Percentiles rank a stretch among this genome's conserved stretches.
phyloP scores from a whole-genome alignment of 192 early-diverging fungal species.

The Phlyctochytrium bullatum region DNA sequence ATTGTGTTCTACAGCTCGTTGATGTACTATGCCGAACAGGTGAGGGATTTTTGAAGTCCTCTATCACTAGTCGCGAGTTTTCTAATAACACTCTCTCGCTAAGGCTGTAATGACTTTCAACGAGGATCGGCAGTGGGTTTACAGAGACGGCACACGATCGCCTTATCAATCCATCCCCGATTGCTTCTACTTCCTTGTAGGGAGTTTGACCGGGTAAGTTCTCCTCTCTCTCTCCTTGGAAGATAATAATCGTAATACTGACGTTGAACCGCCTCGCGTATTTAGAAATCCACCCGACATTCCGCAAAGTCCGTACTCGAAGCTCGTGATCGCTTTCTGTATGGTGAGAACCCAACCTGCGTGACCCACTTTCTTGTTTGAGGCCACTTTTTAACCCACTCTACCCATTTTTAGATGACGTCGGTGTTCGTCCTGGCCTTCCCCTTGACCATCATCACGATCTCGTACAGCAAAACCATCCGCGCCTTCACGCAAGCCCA shows the following conservation, averaged over 20 bases:
- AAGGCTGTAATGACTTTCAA: neutral
- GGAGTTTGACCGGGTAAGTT: neutral
- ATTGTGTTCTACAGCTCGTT: conserved; percentile 1
- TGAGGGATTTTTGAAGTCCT: neutral
- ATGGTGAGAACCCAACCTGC: neutral
- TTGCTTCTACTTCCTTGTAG: conserved; percentile 9
- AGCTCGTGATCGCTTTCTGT: neutral
- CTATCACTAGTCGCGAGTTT: neutral
- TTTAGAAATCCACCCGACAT: neutral
- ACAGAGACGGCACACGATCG: neutral
- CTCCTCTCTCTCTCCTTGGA: neutral
- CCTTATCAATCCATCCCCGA: conserved; percentile 10
- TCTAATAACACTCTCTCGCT: neutral
- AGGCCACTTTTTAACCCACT: neutral
- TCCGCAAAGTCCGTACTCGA: neutral
- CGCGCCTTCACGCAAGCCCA: conserved; percentile 1
- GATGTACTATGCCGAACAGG: conserved; percentile 6
- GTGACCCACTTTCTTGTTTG: neutral
- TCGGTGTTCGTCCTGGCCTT: conserved; percentile 12
- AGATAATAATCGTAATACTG: no score
- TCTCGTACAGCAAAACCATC: conserved; percentile 10
- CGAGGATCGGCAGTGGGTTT: neutral
- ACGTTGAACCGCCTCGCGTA: no score
- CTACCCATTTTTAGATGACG: neutral
- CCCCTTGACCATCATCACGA: conserved; percentile 13